phyloP scores from a whole-genome alignment of 305 asterid species.

The Andrographis paniculata region DNA sequence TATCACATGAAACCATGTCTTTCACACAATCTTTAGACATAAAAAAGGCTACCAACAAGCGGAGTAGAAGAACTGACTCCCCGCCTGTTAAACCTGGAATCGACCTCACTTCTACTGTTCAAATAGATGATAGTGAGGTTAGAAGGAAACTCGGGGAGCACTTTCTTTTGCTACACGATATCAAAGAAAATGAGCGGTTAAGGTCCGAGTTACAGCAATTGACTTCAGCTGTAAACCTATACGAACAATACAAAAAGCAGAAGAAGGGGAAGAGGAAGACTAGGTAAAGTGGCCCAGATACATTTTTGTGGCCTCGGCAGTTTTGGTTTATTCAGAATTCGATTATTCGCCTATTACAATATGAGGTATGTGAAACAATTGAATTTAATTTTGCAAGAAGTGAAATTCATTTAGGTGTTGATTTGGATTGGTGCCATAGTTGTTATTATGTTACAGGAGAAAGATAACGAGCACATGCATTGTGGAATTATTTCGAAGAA shows the following conservation, averaged over 20 bases:
- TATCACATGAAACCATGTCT: slow-evolving; percentile 38
- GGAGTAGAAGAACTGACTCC: slow-evolving; percentile 26
- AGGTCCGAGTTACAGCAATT: slow-evolving; percentile 55
- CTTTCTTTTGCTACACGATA: slow-evolving; percentile 46
- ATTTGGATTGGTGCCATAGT: too few species aligned
- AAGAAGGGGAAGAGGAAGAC: slow-evolving; percentile 44
- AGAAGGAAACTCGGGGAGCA: slow-evolving; percentile 54
- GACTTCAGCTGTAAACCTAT: slow-evolving; percentile 33
- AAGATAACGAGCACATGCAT: too few species aligned
- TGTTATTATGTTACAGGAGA: too few species aligned
- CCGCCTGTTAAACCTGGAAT: slow-evolving; percentile 15
- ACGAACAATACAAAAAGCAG: slow-evolving; percentile 44
- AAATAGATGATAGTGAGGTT: slow-evolving; percentile 40
- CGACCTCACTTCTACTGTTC: slow-evolving; percentile 18
- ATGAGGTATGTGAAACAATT: too few species aligned
- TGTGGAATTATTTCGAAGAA: too few species aligned
- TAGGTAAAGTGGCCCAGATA: neutral
- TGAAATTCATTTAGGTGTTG: too few species aligned
- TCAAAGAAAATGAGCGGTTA: slow-evolving; percentile 65
- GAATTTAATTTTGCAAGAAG: too few species aligned
- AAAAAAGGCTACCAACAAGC: slow-evolving; percentile 31
- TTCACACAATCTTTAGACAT: slow-evolving; percentile 22
- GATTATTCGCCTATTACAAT: too few species aligned
- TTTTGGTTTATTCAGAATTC: too few species aligned
- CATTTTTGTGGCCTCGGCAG: too few species aligned